Percentiles rank a stretch among this genome's conserved stretches.
Conservation (phyloP, 306 rosid species). For the Castanea crenata region DNA sequence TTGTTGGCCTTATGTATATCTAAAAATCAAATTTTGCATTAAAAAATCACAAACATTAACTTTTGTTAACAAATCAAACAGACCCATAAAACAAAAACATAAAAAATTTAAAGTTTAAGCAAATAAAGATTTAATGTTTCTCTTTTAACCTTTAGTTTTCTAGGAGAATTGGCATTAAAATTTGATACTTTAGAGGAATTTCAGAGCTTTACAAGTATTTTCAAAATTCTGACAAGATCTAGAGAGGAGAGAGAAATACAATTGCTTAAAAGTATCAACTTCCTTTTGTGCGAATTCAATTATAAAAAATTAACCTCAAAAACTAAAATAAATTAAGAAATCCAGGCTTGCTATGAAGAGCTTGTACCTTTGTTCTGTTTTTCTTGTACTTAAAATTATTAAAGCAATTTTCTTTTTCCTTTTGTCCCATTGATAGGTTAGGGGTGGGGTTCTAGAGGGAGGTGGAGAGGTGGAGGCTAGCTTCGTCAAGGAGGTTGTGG, state of each 20-base stretch:
- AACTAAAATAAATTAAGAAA: not conserved
- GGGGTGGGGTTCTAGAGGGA: too few species aligned
- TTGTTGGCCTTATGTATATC: not conserved
- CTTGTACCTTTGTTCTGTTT: not conserved
- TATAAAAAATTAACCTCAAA: not conserved
- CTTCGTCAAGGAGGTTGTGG: too few species aligned
- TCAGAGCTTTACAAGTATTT: constrained; percentile 22
- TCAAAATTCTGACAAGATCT: constrained; percentile 13
- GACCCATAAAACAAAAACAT: not conserved
- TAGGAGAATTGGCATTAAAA: constrained; percentile 26
- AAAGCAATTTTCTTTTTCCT: not conserved
- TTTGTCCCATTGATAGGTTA: too few species aligned
- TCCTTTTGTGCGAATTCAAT: not conserved
- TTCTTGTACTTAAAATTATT: not conserved
- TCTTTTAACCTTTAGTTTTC: constrained; percentile 22
- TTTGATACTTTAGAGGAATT: not conserved
- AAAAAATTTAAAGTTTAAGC: too few species aligned
- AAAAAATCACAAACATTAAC: not conserved
- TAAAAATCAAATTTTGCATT: not conserved
- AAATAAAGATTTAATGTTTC: not conserved
- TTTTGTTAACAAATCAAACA: constrained; percentile 1
- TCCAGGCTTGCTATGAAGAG: not conserved
- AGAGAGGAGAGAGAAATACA: not conserved
- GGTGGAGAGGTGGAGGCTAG: too few species aligned
- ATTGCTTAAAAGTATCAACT: constrained; percentile 47